Percentiles rank a stretch among this genome's conserved stretches.
These are phyloP conservation scores for Eucalyptus urophylla DNA, from an alignment of 345 rosid genomes.

Conservation along the genomic window DNA sequence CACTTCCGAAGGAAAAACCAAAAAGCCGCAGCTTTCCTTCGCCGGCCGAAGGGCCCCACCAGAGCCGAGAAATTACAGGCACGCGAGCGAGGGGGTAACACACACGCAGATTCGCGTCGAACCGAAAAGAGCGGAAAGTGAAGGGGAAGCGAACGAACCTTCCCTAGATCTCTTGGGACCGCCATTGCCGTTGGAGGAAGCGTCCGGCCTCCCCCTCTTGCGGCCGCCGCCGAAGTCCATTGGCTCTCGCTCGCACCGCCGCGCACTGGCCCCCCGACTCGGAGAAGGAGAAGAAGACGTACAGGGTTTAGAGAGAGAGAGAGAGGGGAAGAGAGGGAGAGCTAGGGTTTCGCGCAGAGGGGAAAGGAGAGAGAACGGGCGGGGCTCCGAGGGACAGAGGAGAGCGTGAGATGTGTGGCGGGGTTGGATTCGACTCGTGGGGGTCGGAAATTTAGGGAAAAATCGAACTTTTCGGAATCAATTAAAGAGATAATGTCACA, in stretches of 20 bases:
- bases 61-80: neutral
- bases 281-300: neutral
- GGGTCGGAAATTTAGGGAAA: neutral
- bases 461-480: neutral
- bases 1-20: neutral
- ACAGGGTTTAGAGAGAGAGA: neutral
- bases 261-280: neutral
- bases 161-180: constrained; percentile 43
- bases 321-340: neutral
- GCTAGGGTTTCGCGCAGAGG: neutral
- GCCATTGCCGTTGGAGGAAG: constrained; percentile 35
- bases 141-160: constrained; percentile 16
- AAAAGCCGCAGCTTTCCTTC: neutral
- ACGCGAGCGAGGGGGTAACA: neutral
- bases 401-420: neutral
- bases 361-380: neutral
- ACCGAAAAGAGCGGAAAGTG: neutral
- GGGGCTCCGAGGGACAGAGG: neutral
- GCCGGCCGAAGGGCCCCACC: neutral
- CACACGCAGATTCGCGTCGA: neutral
- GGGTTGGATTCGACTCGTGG: neutral
- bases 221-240: constrained; percentile 37
- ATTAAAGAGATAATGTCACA: too few relatives aligned
- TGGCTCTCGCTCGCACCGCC: neutral
- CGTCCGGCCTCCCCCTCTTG: constrained; percentile 36